phyloP scores from a whole-genome alignment of 371 early-diverging fungal genomes.

The Choanephora cucurbitarum region DNA sequence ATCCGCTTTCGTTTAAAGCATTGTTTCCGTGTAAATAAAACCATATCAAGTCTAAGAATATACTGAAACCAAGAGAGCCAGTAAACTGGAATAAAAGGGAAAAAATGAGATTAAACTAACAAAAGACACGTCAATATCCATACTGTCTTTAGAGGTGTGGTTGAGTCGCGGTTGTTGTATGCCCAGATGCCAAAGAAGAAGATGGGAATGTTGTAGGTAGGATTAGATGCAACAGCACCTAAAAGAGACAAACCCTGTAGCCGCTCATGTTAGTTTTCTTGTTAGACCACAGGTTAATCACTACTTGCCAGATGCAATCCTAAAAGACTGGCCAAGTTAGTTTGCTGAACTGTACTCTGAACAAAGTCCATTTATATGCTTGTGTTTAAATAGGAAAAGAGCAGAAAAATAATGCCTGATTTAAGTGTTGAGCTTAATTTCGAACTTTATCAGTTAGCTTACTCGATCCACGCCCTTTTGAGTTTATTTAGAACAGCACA shows the following conservation, averaged over 20 bases:
- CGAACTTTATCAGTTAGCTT: no score
- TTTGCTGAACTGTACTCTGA: slow-evolving; percentile 43
- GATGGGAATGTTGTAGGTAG: slow-evolving; percentile 51
- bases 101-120: background rate
- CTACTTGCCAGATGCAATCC: slow-evolving; percentile 44
- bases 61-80: slow-evolving; percentile 40
- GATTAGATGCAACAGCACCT: slow-evolving; percentile 45
- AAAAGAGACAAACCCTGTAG: slow-evolving; percentile 43
- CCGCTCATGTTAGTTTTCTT: background rate
- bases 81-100: slow-evolving; percentile 35
- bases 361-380: slow-evolving; percentile 34
- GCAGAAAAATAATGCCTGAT: no score
- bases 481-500: no score
- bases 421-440: no score
- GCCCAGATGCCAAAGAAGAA: slow-evolving; percentile 58
- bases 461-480: no score
- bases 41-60: slow-evolving; percentile 50
- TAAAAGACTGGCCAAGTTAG: slow-evolving; percentile 48
- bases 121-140: background rate
- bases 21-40: slow-evolving; percentile 44
- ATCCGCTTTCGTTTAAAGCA: slow-evolving; percentile 41
- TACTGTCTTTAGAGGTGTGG: slow-evolving; percentile 52
- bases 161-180: slow-evolving; percentile 50
- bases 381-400: no score
- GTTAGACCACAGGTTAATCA: background rate